These are phyloP conservation scores for Glebionis coronaria DNA, from an alignment of 129 eudicot species.

Conservation along the genomic window DNA sequence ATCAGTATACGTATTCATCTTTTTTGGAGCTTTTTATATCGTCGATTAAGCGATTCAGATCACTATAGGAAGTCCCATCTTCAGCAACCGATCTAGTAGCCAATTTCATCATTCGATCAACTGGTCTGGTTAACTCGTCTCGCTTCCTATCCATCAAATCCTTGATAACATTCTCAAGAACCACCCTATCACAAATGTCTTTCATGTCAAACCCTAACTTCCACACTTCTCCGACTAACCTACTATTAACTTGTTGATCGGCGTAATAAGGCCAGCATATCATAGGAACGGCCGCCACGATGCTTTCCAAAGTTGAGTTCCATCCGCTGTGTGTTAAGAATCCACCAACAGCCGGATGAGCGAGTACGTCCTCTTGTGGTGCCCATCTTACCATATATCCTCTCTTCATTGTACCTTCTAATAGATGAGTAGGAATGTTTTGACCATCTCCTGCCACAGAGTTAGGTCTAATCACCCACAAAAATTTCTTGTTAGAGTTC, in stretches of 20 bases:
- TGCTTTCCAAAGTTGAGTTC: conserved; percentile 79
- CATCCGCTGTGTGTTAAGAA: conserved; percentile 73
- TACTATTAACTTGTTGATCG: conserved; percentile 56
- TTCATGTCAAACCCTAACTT: conserved; percentile 68
- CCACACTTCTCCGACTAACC: conserved; percentile 63
- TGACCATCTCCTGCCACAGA: conserved; percentile 25
- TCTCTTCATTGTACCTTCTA: conserved; percentile 42
- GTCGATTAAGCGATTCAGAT: conserved; percentile 37
- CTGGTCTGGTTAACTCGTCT: conserved; percentile 35
- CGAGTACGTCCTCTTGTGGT: conserved; percentile 68
- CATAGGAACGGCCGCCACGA: conserved; percentile 64
- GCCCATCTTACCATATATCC: conserved; percentile 69
- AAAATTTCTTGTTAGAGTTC: conserved; percentile 40
- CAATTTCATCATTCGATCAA: conserved; percentile 34
- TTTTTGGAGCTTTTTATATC: conserved; percentile 29
- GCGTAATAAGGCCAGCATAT: conserved; percentile 66
- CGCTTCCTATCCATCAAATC: conserved; percentile 55
- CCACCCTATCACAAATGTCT: conserved; percentile 54
- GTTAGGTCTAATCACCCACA: conserved; percentile 63
- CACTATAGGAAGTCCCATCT: conserved; percentile 41
- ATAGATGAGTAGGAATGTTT: conserved; percentile 29
- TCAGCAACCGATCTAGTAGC: conserved; percentile 38
- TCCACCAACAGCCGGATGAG: conserved; percentile 51
- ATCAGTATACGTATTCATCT: not conserved
- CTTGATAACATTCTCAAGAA: conserved; percentile 42